Evolutionary conservation across 306 rosid genomes (phyloP).

Genomic region (Mimosa pudica): DNA sequence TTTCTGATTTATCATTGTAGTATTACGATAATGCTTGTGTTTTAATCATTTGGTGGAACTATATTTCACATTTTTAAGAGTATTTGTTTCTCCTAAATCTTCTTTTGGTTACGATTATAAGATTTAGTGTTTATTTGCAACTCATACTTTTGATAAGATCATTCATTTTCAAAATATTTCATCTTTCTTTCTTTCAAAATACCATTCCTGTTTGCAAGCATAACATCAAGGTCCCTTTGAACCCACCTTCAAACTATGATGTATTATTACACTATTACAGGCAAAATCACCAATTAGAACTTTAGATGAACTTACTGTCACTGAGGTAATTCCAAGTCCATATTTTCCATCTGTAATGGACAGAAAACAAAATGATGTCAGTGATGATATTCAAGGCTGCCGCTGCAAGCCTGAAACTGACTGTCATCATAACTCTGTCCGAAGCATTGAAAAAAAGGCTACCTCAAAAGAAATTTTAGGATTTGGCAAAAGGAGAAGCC

Average conservation of each 20-base stretch:
- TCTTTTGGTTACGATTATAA: too few relatives aligned
- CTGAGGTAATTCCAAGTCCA: conserved; percentile 66
- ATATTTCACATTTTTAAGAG: too few relatives aligned
- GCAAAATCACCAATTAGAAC: conserved; percentile 92
- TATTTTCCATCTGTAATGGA: conserved; percentile 69
- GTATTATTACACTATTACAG: conserved; percentile 46
- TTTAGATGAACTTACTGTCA: conserved; percentile 74
- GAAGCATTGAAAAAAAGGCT: conserved; percentile 20
- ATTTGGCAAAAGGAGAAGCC: conserved; percentile 74
- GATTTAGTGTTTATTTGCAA: too few relatives aligned
- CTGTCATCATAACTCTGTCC: conserved; percentile 32
- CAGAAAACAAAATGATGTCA: conserved; percentile 48
- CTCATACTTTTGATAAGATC: too few relatives aligned
- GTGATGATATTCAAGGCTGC: conserved; percentile 35
- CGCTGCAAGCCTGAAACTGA: conserved; percentile 37
- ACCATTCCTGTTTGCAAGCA: conserved; percentile 26
- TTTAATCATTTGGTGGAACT: too few relatives aligned
- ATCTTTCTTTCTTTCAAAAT: background rate
- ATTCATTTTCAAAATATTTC: conserved; percentile 9
- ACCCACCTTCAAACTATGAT: conserved; percentile 25
- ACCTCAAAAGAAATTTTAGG: conserved; percentile 45
- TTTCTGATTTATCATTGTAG: too few relatives aligned
- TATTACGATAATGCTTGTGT: too few relatives aligned
- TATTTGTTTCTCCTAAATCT: too few relatives aligned
- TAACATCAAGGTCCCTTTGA: conserved; percentile 5